These are phyloP conservation scores for Castanea sativa DNA, from an alignment of 306 rosid species.

Conservation along the genomic window DNA sequence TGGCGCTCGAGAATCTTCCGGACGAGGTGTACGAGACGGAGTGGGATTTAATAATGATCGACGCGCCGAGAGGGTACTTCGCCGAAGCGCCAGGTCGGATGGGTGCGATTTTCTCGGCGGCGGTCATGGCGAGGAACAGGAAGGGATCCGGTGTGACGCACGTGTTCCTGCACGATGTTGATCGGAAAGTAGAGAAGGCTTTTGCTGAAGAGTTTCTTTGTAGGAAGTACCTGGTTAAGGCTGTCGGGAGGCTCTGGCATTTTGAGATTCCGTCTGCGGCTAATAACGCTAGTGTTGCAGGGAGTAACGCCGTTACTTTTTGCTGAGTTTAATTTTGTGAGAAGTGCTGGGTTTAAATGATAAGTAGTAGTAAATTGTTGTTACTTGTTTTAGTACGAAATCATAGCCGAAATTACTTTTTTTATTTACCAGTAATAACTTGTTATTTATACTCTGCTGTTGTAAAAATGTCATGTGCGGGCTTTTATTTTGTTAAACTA, in stretches of 20 bases:
- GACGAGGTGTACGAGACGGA: constrained; percentile 67
- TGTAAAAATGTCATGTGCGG: no score
- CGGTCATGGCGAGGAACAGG: constrained; percentile 78
- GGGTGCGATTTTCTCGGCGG: constrained; percentile 88
- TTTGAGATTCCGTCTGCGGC: constrained; percentile 59
- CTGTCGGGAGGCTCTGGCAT: constrained; percentile 80
- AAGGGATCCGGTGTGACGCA: constrained; percentile 74
- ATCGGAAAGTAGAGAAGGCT: constrained; percentile 79
- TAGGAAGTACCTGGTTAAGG: constrained; percentile 45
- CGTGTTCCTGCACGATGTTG: constrained; percentile 81
- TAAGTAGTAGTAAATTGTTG: background rate
- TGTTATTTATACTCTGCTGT: no score
- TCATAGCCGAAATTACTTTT: no score
- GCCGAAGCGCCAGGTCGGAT: constrained; percentile 88
- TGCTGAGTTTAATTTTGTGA: constrained; percentile 23
- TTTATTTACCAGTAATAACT: no score
- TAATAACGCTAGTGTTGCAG: constrained; percentile 19
- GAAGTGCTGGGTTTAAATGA: no score
- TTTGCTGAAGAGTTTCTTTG: constrained; percentile 83
- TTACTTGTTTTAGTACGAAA: background rate
- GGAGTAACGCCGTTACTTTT: constrained; percentile 9
- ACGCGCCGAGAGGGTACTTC: constrained; percentile 80
- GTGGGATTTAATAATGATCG: constrained; percentile 93
- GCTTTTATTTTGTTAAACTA: no score
- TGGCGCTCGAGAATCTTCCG: constrained; percentile 74